Base-by-base conservation (phyloP, 2,329 filamentous ascomycete species). In the Myriosclerotinia curreyana region DNA sequence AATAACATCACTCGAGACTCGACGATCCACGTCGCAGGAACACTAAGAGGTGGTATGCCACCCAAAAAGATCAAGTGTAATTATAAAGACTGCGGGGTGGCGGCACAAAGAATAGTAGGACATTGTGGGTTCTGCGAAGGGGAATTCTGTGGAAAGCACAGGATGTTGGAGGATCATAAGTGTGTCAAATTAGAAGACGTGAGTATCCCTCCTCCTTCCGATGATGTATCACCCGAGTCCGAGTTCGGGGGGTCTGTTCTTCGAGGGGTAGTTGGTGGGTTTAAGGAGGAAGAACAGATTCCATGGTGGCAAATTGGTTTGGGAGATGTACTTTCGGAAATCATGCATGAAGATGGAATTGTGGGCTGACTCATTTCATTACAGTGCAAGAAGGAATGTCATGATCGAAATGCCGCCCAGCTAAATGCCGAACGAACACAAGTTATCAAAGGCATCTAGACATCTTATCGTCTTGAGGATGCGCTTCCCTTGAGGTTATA, bases 71-170 rank as follows among this genome's bases (percentile, higher is more conserved):
- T 89, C 71, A 88, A 90, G 72, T 98, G 95, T 82, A 89, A 83
- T 69, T 92, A 91, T 81, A 93, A 94, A 79, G 88, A 92, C 71
- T 98, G 95, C 86, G 91, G 87, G 75, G 88, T 92, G 72, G 84
- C 85, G 38, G 93, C 92, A 20, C 93, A 97, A 78, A 89, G 91
- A 69, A 97, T 99, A 74, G 91, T 97, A 66, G 95, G 95, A 62
- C 94, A 98, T 80, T 99, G 95, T 79, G 89, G 87, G 67, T 98
- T 98, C 82, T 99, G 95, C 81, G 83, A 89, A 64, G 92, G 93
- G 53, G 91, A 96, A 76, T 98, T 91, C 82, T 99, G 95, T 79
- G 91, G 91, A 72, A 96, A 92, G 81, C 95, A 99, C 79, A 85
- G 95, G 64, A 84, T 98, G 79, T 79, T 98, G 69, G 95, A 99